Percentiles rank a stretch among this genome's conserved stretches.
Conservation (phyloP, 495 filamentous ascomycete genomes). For the Massariosphaeria phaeospora region DNA sequence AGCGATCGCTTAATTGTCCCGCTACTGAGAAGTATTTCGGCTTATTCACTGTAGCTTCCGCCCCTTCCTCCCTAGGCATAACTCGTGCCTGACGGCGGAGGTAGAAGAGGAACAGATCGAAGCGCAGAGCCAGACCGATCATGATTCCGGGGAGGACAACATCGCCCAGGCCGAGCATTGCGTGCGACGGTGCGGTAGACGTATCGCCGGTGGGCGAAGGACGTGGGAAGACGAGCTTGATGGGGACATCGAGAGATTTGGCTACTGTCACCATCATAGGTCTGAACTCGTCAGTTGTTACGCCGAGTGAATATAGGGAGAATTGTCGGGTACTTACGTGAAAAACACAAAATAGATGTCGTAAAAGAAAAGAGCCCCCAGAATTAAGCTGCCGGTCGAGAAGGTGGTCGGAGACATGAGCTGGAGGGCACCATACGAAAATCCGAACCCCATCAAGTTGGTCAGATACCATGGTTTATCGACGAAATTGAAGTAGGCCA, state of each 20-base stretch:
- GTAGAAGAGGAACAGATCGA: conserved; percentile 84
- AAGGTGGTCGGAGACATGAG: conserved; percentile 90
- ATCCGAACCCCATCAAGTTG: conserved; percentile 80
- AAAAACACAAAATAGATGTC: conserved; percentile 98
- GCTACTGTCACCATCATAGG: conserved; percentile 96
- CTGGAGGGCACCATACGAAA: conserved; percentile 76
- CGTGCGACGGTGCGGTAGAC: conserved; percentile 46
- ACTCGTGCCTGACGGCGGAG: conserved; percentile 48
- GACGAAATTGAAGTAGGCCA: conserved; percentile 65
- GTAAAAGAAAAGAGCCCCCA: conserved; percentile 80
- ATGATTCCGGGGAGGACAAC: conserved; percentile 93
- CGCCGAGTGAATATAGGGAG: neutral
- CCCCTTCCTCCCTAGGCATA: neutral
- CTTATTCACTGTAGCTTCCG: conserved; percentile 37
- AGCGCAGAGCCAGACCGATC: conserved; percentile 79
- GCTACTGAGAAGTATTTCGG: conserved; percentile 57
- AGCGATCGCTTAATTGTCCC: conserved; percentile 75
- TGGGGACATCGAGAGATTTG: conserved; percentile 81
- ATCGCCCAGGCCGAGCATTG: conserved; percentile 91
- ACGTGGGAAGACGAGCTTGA: conserved; percentile 84
- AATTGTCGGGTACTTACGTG: conserved; percentile 50
- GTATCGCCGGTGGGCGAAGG: conserved; percentile 46
- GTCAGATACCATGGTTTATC: conserved; percentile 73
- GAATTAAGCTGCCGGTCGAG: conserved; percentile 69
- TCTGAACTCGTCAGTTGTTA: conserved; percentile 26